phyloP scores from a whole-genome alignment of 768 basidiomycete genomes.

The Pleurotus eryngii region DNA sequence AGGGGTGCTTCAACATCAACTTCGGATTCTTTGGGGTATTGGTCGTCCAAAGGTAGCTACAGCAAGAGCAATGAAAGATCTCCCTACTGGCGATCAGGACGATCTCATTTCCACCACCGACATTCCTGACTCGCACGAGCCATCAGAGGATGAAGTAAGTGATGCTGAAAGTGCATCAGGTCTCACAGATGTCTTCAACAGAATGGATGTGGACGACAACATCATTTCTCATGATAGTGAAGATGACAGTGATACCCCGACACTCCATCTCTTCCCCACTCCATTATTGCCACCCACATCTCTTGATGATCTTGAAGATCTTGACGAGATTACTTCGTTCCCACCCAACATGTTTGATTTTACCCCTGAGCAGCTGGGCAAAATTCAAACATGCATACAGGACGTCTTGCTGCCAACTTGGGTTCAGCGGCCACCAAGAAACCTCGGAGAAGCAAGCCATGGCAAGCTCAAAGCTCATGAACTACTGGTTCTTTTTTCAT shows the following conservation, averaged over 20 bases:
- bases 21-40: conserved; percentile 17
- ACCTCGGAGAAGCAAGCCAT: conserved; percentile 27
- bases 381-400: conserved; percentile 16
- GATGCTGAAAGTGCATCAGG: no score
- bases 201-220: background rate
- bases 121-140: background rate
- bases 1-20: conserved; percentile 21
- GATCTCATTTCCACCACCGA: background rate
- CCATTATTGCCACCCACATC: no score
- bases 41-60: conserved; percentile 10
- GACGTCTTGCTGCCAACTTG: conserved; percentile 16
- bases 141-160: no score
- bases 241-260: background rate
- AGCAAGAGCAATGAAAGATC: background rate
- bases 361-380: conserved; percentile 9
- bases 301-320: no score
- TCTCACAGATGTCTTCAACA: background rate
- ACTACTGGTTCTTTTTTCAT: conserved; percentile 21
- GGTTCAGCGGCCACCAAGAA: conserved; percentile 23
- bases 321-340: background rate
- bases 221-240: background rate
- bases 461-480: conserved; percentile 32
- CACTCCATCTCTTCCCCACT: no score
- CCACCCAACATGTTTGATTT: conserved; percentile 11
- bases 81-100: background rate